A percentile compares a stretch with the other conserved stretches of the same genome.
These are phyloP conservation scores for Helichrysum umbraculigerum DNA, from an alignment of 129 eudicot species.

Conservation along the genomic window DNA sequence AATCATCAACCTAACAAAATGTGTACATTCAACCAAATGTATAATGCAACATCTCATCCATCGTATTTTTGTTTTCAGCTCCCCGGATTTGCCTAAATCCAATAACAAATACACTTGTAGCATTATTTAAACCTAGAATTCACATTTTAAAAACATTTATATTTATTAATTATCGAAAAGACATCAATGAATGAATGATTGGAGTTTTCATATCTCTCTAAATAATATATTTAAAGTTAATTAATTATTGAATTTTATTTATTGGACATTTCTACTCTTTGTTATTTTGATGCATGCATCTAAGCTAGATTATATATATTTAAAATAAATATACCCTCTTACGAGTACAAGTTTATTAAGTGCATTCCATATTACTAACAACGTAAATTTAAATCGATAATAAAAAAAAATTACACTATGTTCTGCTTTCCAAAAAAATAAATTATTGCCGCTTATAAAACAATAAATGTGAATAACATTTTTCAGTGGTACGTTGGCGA, in stretches of 20 bases:
- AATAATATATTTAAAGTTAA: too few species aligned
- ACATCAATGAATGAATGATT: background rate
- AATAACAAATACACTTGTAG: background rate
- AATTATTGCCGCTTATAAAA: too few species aligned
- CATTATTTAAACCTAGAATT: background rate
- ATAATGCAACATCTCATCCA: slow-evolving; percentile 22
- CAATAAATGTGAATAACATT: too few species aligned
- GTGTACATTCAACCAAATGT: slow-evolving; percentile 32
- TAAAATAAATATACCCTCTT: too few species aligned
- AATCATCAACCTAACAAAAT: slow-evolving; percentile 33
- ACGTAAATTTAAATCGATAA: background rate
- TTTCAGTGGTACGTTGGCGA: too few species aligned
- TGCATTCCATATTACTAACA: background rate
- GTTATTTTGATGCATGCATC: too few species aligned
- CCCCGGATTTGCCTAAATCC: slow-evolving; percentile 1
- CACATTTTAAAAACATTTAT: background rate
- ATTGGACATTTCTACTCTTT: too few species aligned
- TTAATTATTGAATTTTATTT: too few species aligned
- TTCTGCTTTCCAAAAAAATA: too few species aligned
- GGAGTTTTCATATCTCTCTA: background rate
- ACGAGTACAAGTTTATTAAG: background rate
- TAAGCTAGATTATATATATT: too few species aligned
- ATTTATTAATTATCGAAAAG: background rate
- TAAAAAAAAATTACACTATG: too few species aligned
- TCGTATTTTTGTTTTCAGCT: background rate